Evolutionary conservation across 208 protist genomes (phyloP), one percentile per base, ranked within the genome.

Genomic region (Tritrichomonas musculus): DNA sequence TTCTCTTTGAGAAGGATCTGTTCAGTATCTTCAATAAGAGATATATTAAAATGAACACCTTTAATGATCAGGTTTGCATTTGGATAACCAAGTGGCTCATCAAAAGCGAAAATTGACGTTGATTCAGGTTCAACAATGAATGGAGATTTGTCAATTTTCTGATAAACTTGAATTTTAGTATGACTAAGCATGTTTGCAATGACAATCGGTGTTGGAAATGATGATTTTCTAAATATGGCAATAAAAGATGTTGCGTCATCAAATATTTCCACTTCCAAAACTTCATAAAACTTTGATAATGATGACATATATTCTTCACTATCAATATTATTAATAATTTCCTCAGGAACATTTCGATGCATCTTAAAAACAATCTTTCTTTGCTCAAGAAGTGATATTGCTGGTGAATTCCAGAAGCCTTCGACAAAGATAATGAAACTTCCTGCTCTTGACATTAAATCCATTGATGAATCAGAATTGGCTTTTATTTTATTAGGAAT

Each of bases 51-150:
- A 20, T 17, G 25, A 17, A 47, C n/a, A n/a, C 36, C 77, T n/a
- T 50, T 30, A 27, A 57, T 27, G 39, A 60, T 14, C 4, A 88
- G 14, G 33, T 57, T 57, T 5, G 41, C 20, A 57, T n/a, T 39
- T 27, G 77, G 77, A 57, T 88, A 88, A 60, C n/a, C 41, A 88
- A 55, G 41, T 39, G 77, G 77, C 44, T 88, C 77, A 88, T 88
- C 77, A 50, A 88, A 57, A 60, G 77, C 77, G 30, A 60, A 88
- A 1, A 50, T 20, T 30, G 77, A 88, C 2, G 77, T 88, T 11
- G 77, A 88, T 44, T 57, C 14, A 39, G 77, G 77, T 20, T 57
- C 41, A 88, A 88, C n/a, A 20, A 57, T 39, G n/a, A 88, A 88
- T 39, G 41, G 27, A 41, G 44, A 36, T 8, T 30, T 0, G 2